These are phyloP conservation scores for Termitomyces sp. DNA, from an alignment of 768 basidiomycete species.

Conservation along the genomic window DNA sequence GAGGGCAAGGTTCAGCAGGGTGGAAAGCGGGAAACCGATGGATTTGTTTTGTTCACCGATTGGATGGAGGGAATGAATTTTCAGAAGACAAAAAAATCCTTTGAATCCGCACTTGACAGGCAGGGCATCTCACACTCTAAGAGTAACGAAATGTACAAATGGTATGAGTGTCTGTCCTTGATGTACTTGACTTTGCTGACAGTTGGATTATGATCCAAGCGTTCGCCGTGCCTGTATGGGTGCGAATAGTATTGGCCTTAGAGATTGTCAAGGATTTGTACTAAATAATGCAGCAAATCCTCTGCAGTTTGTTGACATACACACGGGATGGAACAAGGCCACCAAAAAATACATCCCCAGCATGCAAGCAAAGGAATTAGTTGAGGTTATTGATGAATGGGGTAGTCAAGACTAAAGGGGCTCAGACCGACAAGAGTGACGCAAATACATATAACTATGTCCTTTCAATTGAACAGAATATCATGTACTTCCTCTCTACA, in stretches of 20 bases:
- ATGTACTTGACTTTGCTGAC: not conserved
- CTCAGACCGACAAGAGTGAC: no score
- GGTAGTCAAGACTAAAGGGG: no score
- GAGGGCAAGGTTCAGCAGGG: not conserved
- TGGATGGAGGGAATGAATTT: not conserved
- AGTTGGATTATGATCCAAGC: not conserved
- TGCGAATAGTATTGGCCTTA: not conserved
- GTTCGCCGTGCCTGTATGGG: not conserved
- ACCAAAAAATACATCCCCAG: not conserved
- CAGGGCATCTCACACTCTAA: not conserved
- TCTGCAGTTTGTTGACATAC: not conserved
- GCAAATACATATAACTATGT: no score
- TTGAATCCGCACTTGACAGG: not conserved
- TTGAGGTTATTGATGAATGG: not conserved
- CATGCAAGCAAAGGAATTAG: not conserved
- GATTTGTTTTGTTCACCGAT: not conserved
- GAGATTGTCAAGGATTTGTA: not conserved
- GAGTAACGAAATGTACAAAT: not conserved
- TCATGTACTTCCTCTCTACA: no score
- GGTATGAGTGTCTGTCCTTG: not conserved
- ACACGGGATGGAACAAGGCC: not conserved
- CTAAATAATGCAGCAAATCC: not conserved
- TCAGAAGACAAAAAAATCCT: not conserved
- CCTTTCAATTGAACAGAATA: no score
- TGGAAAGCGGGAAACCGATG: not conserved